Evolutionary conservation across 1,284 basidiomycete genomes (phyloP).

Genomic region (Ganoderma lucidum): DNA sequence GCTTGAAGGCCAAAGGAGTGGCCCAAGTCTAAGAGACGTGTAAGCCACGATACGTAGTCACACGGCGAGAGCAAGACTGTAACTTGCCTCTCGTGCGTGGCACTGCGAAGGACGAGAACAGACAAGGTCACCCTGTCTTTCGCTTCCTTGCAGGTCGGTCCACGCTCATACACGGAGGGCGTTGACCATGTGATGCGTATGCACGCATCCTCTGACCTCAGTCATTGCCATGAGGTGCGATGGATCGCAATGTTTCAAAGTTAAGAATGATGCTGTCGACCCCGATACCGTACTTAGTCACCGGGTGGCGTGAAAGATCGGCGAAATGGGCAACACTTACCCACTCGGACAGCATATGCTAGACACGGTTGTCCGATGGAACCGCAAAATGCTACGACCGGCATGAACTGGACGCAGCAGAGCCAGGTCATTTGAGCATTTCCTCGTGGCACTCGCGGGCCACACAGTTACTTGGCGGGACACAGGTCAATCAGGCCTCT

Average conservation of each 20-base stretch:
- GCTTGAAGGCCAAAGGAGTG: not conserved
- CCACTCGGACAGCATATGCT: not conserved
- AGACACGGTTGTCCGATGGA: not conserved
- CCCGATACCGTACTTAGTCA: not conserved
- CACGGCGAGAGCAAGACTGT: not conserved
- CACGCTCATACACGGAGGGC: not conserved
- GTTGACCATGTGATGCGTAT: not conserved
- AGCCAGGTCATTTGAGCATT: not conserved
- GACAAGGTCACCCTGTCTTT: not conserved
- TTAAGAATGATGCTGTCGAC: not conserved
- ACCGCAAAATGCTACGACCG: not conserved
- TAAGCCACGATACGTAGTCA: not conserved
- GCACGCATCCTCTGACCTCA: not conserved
- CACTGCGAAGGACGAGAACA: not conserved
- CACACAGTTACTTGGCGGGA: not conserved
- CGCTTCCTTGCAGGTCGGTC: not conserved
- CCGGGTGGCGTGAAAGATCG: not conserved
- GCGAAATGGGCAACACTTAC: not conserved
- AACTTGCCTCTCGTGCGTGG: not conserved
- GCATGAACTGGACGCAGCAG: not conserved
- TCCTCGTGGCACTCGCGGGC: not conserved
- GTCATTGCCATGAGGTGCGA: not conserved
- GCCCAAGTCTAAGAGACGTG: not conserved
- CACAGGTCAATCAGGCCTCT: not conserved
- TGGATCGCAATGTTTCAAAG: not conserved